Evolutionary conservation across 805 yeast species (phyloP), one percentile per base, ranked within the genome.

Genomic region (Vanderwaltozyma yarrowii): DNA sequence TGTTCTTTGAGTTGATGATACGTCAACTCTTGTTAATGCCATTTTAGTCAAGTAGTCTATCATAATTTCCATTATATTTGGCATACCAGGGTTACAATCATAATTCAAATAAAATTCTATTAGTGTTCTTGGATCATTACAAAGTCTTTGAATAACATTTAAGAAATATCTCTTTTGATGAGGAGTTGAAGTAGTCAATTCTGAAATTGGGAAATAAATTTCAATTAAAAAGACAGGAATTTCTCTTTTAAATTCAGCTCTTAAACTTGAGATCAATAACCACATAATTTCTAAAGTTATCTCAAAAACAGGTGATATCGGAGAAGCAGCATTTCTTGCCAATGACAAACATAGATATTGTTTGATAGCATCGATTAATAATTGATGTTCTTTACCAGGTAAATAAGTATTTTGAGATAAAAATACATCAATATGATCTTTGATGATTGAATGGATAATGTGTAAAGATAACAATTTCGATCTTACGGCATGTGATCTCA

Each of bases 21-120:
- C 77, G 6, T 78, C 86, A 5, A 82, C 80, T 41, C 86, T 71
- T 0, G 80, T 69, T 27, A 84, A 64, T 0, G 96, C 79, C 42
- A 70, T 69, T 56, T 66, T 79, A 42, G 52, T 81, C 46, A 92
- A 67, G 47, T 81, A 79, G 46, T 86, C 88, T 37, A 87, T 75
- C 31, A 87, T 67, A 36, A 76, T 69, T 61, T 92, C 98, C 61
- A 88, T 85, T 35, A 88, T 69, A 57, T 92, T 92, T 28, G 92
- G 82, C 70, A 79, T 73, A 15, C 71, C 67, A 2, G 73, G 62
- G 56, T 87, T 95, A 66, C 99, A 92, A 60, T 92, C 99, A 59
- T 92, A 94, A 61, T 92, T 92, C 52, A 92, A 70, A 56, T 89
- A 92, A 42, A 92, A 76, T 62, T 92, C 99, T 41, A 94, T 85